A percentile compares a stretch with the other conserved stretches of the same genome.
Conservation (phyloP, 352 stramenopile genomes). For the Globisporangium acanthophoron region DNA sequence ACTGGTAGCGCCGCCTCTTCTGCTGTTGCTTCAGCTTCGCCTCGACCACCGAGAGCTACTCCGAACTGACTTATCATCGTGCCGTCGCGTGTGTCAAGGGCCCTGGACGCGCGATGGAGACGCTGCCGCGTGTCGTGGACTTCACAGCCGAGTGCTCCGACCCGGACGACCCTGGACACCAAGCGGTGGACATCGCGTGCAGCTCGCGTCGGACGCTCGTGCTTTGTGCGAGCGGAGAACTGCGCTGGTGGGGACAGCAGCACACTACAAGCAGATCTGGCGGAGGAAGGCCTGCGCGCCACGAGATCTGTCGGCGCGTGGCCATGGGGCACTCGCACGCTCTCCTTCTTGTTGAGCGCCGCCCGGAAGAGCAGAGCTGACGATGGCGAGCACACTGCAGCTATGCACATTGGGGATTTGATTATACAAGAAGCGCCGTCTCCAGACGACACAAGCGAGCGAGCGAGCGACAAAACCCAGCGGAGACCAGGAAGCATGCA, state of each 20-base stretch:
- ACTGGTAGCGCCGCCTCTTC: conserved; percentile 32
- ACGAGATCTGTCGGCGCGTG: conserved; percentile 7
- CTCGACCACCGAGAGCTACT: background rate
- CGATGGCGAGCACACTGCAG: background rate
- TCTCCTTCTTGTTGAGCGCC: conserved; percentile 20
- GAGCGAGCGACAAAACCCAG: background rate
- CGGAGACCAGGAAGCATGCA: background rate
- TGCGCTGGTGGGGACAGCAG: conserved; percentile 50
- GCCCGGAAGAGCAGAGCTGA: background rate
- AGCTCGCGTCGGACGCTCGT: conserved; percentile 46
- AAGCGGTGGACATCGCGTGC: conserved; percentile 35
- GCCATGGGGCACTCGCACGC: conserved; percentile 21
- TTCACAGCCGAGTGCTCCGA: conserved; percentile 18
- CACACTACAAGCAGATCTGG: background rate
- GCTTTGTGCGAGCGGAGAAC: conserved; percentile 28
- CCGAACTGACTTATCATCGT: background rate
- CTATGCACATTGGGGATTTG: background rate
- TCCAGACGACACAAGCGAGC: background rate
- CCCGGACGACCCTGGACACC: conserved; percentile 18
- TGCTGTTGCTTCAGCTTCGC: background rate
- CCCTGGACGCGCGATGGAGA: conserved; percentile 17
- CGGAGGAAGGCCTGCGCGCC: conserved; percentile 4
- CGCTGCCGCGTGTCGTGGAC: conserved; percentile 44
- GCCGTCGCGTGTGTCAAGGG: conserved; percentile 12
- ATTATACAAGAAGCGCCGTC: background rate